Base-by-base conservation (phyloP, 1,284 basidiomycete species). In the Cystobasidium pallidum region DNA sequence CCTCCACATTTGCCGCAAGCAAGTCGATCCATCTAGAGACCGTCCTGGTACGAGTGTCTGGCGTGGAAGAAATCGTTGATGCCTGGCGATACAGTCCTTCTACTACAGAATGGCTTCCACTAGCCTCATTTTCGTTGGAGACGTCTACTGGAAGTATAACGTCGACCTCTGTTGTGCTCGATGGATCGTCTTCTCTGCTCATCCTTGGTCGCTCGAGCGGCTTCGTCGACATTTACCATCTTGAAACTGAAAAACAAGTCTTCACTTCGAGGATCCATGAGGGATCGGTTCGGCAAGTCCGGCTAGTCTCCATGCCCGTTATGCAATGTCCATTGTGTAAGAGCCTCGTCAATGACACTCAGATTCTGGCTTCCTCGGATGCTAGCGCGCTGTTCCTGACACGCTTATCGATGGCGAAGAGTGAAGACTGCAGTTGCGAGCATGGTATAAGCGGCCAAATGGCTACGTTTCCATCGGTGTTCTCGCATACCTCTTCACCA, bases 1-100 rank as follows among this genome's bases (percentile, higher is more conserved):
- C 2, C 88, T 87, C 21, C 83, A 84, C n/a, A 82, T 83, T 1
- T 89, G 89, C 0, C 78, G 32, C 32, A 11, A 57, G 28, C 54
- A 57, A n/a, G 54, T 57, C 54, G 30, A 34, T 4, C n/a, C 6
- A 28, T 36, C 54, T 32, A 21, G 54, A 57, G 32, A 57, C 34
- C 2, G 32, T 36, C 6, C 32, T 57, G 83, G 2, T 84, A 89
- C 63, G 84, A 84, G 21, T 80, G 87, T 26, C 54, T 11, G 19
- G 30, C 26, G 19, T 2, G 10, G 54, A 57, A 28, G 54, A 57
- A n/a, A 28, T 57, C 30, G 17, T 57, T 10, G 24, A 57, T n/a
- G 54, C 54, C 3, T 57, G 54, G 54, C 28, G 54, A 32, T 57
- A 57, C 26, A 57, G 54, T 57, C 54, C 54, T 6, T 10, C 32